Evolutionary conservation across 805 yeast species (phyloP).

Genomic region (Metschnikowia continentalis): DNA sequence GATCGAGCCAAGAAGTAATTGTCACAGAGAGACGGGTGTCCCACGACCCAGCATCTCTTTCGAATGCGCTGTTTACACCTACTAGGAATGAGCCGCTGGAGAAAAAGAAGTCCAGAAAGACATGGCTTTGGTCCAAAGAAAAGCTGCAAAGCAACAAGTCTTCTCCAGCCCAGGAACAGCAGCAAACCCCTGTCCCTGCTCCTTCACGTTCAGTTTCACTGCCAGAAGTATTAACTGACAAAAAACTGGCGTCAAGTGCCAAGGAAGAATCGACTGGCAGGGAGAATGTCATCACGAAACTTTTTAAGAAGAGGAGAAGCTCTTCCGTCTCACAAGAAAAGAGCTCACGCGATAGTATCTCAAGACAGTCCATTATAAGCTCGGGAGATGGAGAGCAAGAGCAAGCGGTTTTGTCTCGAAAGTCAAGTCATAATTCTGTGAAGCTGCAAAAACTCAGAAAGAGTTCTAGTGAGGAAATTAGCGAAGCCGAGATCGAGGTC

Average conservation of each 20-base stretch:
- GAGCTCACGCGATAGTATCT: not conserved
- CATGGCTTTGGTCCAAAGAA: constrained; percentile 40
- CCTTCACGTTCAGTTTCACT: constrained; percentile 35
- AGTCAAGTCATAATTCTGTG: not conserved
- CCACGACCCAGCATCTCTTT: not conserved
- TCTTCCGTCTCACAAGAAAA: constrained; percentile 15
- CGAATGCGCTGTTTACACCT: not conserved
- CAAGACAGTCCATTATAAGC: not conserved
- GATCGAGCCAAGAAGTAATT: not conserved
- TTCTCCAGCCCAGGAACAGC: not conserved
- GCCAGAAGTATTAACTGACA: constrained; percentile 27
- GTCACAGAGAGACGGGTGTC: not conserved
- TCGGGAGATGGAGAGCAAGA: constrained; percentile 1
- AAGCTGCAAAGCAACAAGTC: constrained; percentile 7
- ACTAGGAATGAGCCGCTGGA: constrained; percentile 2
- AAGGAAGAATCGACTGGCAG: constrained; percentile 22
- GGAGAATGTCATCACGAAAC: constrained; percentile 38
- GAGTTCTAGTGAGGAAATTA: not conserved
- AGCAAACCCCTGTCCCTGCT: not conserved
- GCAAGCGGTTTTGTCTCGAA: not conserved
- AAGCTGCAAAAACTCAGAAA: constrained; percentile 1
- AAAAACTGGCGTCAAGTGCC: constrained; percentile 1
- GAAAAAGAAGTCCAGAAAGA: constrained; percentile 30
- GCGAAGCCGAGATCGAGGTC: not conserved
- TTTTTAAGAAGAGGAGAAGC: constrained; percentile 34